Evolutionary conservation across 2,329 filamentous ascomycete species (phyloP).

Genomic region (Grosmannia penicillata): DNA sequence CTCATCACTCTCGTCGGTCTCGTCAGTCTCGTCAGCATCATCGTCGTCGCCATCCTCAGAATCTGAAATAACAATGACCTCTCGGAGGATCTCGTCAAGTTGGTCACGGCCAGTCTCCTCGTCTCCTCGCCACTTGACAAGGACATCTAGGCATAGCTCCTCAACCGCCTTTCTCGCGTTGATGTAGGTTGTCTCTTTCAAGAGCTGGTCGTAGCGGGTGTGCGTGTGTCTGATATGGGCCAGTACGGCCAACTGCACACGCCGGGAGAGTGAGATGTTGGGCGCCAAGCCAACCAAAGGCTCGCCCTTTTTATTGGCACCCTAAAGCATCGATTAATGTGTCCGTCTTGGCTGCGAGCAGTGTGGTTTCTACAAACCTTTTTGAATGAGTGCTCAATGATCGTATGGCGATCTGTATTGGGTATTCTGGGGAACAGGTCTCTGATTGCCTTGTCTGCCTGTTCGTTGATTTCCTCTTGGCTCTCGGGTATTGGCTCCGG

Average conservation of each 20-base stretch:
- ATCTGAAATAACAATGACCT: constrained; percentile 53
- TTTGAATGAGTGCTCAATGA: constrained; percentile 48
- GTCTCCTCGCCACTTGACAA: constrained; percentile 59
- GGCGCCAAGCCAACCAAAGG: constrained; percentile 41
- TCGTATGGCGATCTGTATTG: constrained; percentile 45
- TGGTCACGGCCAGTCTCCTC: constrained; percentile 55
- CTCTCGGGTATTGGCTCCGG: constrained; percentile 45
- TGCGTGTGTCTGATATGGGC: constrained; percentile 54
- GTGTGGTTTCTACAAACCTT: constrained; percentile 29
- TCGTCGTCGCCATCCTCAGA: constrained; percentile 32
- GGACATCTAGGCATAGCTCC: constrained; percentile 43
- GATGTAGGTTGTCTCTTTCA: constrained; percentile 41
- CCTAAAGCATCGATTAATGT: constrained; percentile 19
- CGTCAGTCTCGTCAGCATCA: constrained; percentile 22
- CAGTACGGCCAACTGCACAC: constrained; percentile 50
- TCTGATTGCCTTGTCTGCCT: constrained; percentile 46
- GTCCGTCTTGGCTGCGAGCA: not conserved
- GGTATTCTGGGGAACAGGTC: constrained; percentile 53
- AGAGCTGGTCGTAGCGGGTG: constrained; percentile 47
- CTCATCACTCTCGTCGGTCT: constrained; percentile 16
- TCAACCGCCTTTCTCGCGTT: constrained; percentile 49
- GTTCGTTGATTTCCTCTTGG: constrained; percentile 44
- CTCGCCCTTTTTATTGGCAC: constrained; percentile 34
- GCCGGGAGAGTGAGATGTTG: constrained; percentile 41
- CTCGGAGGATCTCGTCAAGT: constrained; percentile 50